Evolutionary conservation across 139 green algal genomes (phyloP).

Genomic region (Volvox africanus): DNA sequence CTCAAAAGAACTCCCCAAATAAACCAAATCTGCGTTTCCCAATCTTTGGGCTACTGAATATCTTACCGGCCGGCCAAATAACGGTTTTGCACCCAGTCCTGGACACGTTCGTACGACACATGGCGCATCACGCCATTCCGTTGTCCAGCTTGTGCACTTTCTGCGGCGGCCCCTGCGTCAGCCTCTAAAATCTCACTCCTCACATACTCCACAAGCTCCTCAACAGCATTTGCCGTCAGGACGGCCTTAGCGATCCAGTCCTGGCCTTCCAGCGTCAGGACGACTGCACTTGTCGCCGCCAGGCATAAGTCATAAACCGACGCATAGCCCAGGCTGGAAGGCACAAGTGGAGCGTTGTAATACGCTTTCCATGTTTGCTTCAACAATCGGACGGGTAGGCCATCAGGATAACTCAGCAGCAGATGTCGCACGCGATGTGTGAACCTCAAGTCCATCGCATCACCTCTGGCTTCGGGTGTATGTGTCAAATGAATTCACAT

Average conservation of each 20-base stretch:
- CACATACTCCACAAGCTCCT: conserved; percentile 4
- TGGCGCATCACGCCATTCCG: not conserved
- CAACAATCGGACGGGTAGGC: not conserved
- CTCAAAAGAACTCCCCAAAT: not conserved
- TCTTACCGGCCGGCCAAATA: conserved; percentile 26
- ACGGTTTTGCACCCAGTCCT: not conserved
- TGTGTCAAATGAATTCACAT: no score
- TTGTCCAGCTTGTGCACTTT: not conserved
- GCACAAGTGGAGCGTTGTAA: not conserved
- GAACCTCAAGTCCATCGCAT: not conserved
- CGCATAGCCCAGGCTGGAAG: not conserved
- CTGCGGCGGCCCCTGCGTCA: not conserved
- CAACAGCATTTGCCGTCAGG: not conserved
- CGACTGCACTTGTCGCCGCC: not conserved
- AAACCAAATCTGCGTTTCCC: not conserved
- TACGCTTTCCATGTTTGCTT: not conserved
- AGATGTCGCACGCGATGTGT: conserved; percentile 6
- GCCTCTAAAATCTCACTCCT: not conserved
- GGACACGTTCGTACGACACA: conserved; percentile 9
- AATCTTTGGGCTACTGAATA: not conserved
- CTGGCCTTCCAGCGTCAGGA: not conserved
- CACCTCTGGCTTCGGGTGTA: no score
- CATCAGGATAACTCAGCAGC: conserved; percentile 9
- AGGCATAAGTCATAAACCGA: not conserved
- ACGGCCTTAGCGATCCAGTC: not conserved